Percentiles rank a stretch among this genome's conserved stretches.
These are phyloP conservation scores for Aspergillus eucalypticola DNA, from an alignment of 2,329 filamentous ascomycete genomes.

Conservation along the genomic window DNA sequence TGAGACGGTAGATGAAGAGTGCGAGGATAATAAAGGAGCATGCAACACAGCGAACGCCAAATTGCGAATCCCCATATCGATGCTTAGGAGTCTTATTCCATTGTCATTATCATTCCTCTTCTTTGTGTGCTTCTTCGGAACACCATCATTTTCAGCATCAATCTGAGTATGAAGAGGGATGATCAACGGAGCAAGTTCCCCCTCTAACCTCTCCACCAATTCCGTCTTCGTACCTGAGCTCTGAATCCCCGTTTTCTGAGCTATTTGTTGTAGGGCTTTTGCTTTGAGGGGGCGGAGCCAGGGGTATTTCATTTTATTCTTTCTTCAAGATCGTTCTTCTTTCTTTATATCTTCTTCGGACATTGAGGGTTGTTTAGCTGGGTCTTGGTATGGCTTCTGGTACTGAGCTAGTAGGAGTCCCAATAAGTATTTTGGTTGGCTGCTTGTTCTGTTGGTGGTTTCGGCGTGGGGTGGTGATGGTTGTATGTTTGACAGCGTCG, in stretches of 20 bases:
- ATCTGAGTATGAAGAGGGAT: not conserved
- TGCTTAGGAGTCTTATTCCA: conserved; percentile 63
- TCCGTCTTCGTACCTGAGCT: conserved; percentile 61
- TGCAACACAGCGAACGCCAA: conserved; percentile 69
- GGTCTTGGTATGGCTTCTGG: too few relatives aligned
- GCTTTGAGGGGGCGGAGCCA: conserved; percentile 51
- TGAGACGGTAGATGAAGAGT: not conserved
- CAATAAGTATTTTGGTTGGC: too few relatives aligned
- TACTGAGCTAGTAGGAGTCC: too few relatives aligned
- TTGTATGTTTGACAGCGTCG: too few relatives aligned
- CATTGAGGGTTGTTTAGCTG: too few relatives aligned
- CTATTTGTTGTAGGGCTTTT: conserved; percentile 59
- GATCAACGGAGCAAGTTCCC: conserved; percentile 15
- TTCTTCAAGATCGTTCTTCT: not conserved
- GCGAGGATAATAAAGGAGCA: not conserved
- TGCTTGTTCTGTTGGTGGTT: too few relatives aligned
- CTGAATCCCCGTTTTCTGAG: conserved; percentile 61
- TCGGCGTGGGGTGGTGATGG: too few relatives aligned
- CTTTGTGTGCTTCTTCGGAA: not conserved
- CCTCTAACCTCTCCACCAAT: conserved; percentile 54
- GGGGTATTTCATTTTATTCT: not conserved
- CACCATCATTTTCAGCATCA: not conserved
- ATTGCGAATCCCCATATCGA: conserved; percentile 84
- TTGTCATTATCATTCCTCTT: not conserved
- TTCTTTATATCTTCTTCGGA: too few relatives aligned